Conservation (phyloP, 2,329 filamentous ascomycete genomes). For the Ceratocystis papillata region DNA sequence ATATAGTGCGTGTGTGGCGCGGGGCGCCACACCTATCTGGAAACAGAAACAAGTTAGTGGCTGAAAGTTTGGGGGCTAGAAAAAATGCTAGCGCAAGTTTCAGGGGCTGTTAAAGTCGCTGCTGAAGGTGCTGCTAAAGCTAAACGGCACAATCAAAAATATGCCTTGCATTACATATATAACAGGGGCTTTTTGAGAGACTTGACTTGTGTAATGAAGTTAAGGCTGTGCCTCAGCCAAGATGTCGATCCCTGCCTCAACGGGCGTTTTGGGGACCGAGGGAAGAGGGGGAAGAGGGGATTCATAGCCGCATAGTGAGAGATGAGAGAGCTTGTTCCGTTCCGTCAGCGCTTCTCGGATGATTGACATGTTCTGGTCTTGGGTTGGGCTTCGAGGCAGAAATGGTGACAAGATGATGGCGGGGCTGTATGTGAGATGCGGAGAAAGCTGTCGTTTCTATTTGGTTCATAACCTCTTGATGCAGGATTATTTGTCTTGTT, state of each 20-base stretch:
- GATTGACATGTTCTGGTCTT: background rate
- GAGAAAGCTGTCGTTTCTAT: background rate
- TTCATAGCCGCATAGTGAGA: background rate
- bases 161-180: background rate
- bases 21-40: background rate
- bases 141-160: background rate
- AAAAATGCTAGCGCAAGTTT: background rate
- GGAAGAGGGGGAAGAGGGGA: background rate
- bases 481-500: background rate
- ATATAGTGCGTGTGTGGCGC: too few species aligned
- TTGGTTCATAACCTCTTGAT: background rate
- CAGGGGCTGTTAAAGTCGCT: background rate
- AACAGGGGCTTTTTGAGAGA: background rate
- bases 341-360: background rate
- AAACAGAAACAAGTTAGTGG: background rate
- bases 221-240: conserved; percentile 13
- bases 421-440: background rate
- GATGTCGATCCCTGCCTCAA: background rate
- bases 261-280: background rate
- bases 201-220: background rate
- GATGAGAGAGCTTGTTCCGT: background rate
- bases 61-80: background rate
- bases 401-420: background rate
- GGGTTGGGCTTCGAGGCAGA: background rate
- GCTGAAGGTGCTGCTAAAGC: background rate